Evolutionary conservation across 1,284 basidiomycete species (phyloP).

Genomic region (Ganoderma meredithae): DNA sequence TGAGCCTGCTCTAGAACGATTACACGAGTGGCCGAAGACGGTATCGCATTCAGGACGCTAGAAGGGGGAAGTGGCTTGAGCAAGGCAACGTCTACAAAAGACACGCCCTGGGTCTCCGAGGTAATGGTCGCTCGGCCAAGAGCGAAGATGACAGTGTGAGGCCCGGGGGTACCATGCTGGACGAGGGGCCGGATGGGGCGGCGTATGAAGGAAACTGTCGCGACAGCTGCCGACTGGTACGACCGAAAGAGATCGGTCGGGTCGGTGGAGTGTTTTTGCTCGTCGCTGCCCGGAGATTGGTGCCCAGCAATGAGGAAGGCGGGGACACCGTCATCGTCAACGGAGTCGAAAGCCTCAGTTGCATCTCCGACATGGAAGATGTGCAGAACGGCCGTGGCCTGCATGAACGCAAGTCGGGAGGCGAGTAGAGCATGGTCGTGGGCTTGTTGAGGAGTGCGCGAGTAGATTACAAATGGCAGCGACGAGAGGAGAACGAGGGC

Average conservation of each 20-base stretch:
- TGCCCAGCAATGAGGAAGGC: slow-evolving; percentile 63
- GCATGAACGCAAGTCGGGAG: slow-evolving; percentile 66
- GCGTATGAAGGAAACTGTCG: slow-evolving; percentile 67
- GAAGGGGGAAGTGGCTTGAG: slow-evolving; percentile 78
- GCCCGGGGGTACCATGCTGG: slow-evolving; percentile 54
- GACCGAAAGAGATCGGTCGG: slow-evolving; percentile 52
- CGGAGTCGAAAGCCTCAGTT: slow-evolving; percentile 49
- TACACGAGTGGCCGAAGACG: slow-evolving; percentile 71
- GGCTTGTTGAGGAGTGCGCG: slow-evolving; percentile 68
- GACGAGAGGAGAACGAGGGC: slow-evolving; percentile 63
- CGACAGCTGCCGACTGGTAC: slow-evolving; percentile 70
- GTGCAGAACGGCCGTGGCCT: slow-evolving; percentile 79
- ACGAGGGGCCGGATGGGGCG: slow-evolving; percentile 65
- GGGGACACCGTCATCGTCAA: slow-evolving; percentile 63
- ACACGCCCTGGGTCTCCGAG: slow-evolving; percentile 61
- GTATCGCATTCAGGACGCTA: slow-evolving; percentile 70
- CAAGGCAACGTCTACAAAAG: slow-evolving; percentile 75
- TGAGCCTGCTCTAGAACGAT: slow-evolving; percentile 87
- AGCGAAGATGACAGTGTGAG: slow-evolving; percentile 75
- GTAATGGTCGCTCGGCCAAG: slow-evolving; percentile 65
- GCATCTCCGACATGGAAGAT: slow-evolving; percentile 64
- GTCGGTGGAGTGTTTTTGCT: slow-evolving; percentile 31
- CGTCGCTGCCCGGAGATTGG: slow-evolving; percentile 34
- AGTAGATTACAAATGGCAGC: slow-evolving; percentile 69
- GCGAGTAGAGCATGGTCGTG: slow-evolving; percentile 81